Conservation (phyloP, 2,329 filamentous ascomycete genomes). For the Xylariaceae sp. region DNA sequence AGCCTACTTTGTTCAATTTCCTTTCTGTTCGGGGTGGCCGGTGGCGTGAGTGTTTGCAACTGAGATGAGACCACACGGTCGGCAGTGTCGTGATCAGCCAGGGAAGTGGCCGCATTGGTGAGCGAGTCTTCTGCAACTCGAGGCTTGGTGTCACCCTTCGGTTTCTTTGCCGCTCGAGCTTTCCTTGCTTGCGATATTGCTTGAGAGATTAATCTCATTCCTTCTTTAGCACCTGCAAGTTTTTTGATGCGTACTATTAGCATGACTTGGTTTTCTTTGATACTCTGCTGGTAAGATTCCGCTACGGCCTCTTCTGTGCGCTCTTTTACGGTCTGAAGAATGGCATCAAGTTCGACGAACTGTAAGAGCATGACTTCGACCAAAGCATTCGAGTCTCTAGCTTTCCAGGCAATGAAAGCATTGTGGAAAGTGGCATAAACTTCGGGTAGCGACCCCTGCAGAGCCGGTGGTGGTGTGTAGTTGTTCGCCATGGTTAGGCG, state of each 20-base stretch:
- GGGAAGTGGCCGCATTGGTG: constrained; percentile 29
- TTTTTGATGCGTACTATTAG: constrained; percentile 76
- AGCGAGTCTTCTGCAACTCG: constrained; percentile 53
- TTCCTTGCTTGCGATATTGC: constrained; percentile 70
- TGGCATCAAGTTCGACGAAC: constrained; percentile 79
- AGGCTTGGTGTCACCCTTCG: constrained; percentile 66
- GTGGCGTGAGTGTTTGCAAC: constrained; percentile 51
- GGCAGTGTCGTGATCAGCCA: constrained; percentile 39
- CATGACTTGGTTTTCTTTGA: constrained; percentile 76
- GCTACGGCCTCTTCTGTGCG: constrained; percentile 69
- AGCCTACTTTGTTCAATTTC: constrained; percentile 35
- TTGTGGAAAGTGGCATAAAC: constrained; percentile 71
- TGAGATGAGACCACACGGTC: constrained; percentile 38
- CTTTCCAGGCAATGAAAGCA: constrained; percentile 80
- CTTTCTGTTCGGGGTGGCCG: constrained; percentile 44
- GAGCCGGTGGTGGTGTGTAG: constrained; percentile 60
- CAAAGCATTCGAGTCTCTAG: constrained; percentile 71
- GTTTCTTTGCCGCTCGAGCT: constrained; percentile 60
- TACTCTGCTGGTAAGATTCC: constrained; percentile 73
- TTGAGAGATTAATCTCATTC: constrained; percentile 68
- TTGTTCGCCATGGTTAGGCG: constrained; percentile 63
- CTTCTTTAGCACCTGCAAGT: constrained; percentile 66
- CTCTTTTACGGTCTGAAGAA: constrained; percentile 79
- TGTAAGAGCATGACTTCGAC: constrained; percentile 84
- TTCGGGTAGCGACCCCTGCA: constrained; percentile 61